Evolutionary conservation across 768 basidiomycete genomes (phyloP), one percentile per base, ranked within the genome.

Genomic region (Chalciporus sphaerocephalus): DNA sequence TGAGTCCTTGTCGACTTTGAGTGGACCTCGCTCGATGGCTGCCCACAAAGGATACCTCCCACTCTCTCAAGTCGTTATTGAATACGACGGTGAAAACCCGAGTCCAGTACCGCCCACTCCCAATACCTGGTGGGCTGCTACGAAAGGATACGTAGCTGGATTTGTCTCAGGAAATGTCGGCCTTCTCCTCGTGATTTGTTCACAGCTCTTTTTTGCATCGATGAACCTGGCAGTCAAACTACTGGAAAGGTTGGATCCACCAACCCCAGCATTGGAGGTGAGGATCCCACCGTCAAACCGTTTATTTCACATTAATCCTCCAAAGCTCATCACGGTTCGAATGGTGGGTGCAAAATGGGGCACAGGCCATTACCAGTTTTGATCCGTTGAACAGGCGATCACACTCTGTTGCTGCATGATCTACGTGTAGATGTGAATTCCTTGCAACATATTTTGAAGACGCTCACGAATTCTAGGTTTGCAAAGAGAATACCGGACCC

Each of bases 221-320:
- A 82, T 84, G 73, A 80, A 80, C 40, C 67, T 81, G 3, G 66
- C 74, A 5, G 85, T 87, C 35, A 87, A 87, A 65, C 70, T 69
- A 48, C 63, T 88, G 47, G 76, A 80, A 47, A 65, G 61, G 16
- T 65, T 83, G 5, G 78, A 82, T 49, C 68, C 75, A 10, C 83
- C 81, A 1, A 75, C 83, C 11, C 74, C 78, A 4, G 70, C 78
- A 4, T 61, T 81, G 11, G 72, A 84, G 73, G 81, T 80, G 50
- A 12, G 71, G 56, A 34, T 10, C 25, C 28, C 6, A 12, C 20
- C n/a, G n/a, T 2, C 32, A 17, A 16, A 6, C 17, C 11, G 13
- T 21, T 32, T 25, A 42, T 40, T n/a, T n/a, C n/a, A n/a, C 33
- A 7, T n/a, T 2, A 32, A 21, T 20, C 17, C 15, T 17, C 22